Evolutionary conservation across 108 stramenopile species (phyloP), one percentile per base, ranked within the genome.

Genomic region (Discostella stelligeroides): DNA sequence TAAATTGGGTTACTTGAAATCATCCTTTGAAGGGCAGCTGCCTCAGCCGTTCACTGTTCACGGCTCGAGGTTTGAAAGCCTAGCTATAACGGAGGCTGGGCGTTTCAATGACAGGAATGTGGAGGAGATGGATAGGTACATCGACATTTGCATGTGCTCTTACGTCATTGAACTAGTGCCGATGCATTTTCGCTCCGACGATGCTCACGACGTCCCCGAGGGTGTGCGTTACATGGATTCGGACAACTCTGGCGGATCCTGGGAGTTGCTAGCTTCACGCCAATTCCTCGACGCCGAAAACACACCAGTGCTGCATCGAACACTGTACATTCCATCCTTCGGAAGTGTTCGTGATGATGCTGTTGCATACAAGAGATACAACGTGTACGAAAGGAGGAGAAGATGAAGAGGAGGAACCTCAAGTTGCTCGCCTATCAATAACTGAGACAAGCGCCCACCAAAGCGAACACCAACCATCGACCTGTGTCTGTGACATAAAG

Each of bases 21-120:
- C 89, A n/a, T 84, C 86, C 2, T 98, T 97, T 73, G 68, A 51
- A 18, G 97, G 97, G 3, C 95, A 98, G 71, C 81, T 98, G n/a
- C 93, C 94, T 20, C 95, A 96, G 70, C 79, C 82, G 24, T 98
- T 94, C 75, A 83, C 82, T 12, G 37, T 51, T 27, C 57, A 66
- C 25, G 95, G 92, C 13, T 86, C 85, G 17, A 75, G 60, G 28
- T 24, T 53, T 11, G 66, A 81, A 62, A 68, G 63, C 48, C 11
- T 72, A 1, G 37, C 30, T 7, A 28, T 58, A 3, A 62, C n/a
- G n/a, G n/a, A 79, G 30, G 2, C 63, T 15, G 76, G 81, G 21
- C 51, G 59, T 15, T 97, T 97, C 70, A 97, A 97, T 80, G 94
- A 91, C 66, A 63, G 70, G 13, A 95, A 94, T 54, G n/a, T n/a